phyloP scores from a whole-genome alignment of 441 rosid species.

The Bocquillonia castaneifolia region DNA sequence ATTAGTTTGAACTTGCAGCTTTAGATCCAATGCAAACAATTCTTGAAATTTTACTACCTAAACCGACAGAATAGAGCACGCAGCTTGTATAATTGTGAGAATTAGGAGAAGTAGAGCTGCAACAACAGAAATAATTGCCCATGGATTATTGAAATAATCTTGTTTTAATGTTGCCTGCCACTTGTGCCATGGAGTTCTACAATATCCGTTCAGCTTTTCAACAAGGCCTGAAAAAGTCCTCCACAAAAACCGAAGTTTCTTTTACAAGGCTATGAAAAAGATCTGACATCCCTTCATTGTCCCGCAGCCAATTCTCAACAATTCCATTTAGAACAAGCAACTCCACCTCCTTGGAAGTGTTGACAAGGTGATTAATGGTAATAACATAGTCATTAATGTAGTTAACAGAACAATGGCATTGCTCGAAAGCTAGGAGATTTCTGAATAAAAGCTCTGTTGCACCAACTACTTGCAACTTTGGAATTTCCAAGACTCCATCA shows the following conservation, averaged over 20 bases:
- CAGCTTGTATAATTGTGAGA: not conserved
- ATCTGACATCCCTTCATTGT: not conserved
- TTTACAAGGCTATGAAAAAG: conserved; percentile 2
- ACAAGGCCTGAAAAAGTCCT: not conserved
- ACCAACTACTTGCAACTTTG: not conserved
- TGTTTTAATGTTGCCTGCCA: no score
- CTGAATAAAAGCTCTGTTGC: conserved; percentile 9
- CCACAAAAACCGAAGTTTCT: not conserved
- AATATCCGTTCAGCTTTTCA: not conserved
- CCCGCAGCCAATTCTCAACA: not conserved
- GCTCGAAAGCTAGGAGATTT: conserved; percentile 25
- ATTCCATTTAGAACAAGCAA: conserved; percentile 2
- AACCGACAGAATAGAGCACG: not conserved
- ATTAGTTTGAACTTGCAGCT: no score
- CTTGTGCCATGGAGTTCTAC: no score
- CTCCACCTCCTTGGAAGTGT: not conserved
- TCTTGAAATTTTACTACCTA: not conserved
- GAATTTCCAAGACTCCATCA: not conserved
- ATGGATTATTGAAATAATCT: no score
- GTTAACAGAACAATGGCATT: conserved; percentile 4
- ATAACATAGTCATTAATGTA: not conserved
- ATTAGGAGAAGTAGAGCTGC: no score
- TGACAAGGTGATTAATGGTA: not conserved
- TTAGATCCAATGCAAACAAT: no score
- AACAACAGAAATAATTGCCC: no score